Conservation (phyloP, 2,329 filamentous ascomycete species). For the Colletotrichum horii region DNA sequence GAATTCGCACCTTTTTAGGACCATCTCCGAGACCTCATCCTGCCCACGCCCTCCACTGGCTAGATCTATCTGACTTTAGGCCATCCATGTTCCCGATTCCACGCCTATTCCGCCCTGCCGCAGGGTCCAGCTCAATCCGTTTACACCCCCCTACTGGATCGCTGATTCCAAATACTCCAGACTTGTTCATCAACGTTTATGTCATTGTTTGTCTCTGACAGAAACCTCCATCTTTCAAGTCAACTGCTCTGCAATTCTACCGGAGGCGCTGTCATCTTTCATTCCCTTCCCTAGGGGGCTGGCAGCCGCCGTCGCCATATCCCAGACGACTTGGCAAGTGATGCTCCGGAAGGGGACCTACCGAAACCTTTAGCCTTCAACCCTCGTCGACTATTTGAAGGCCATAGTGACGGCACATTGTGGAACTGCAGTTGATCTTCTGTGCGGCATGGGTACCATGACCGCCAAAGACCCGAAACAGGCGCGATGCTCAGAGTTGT, state of each 20-base stretch:
- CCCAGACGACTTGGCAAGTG: neutral
- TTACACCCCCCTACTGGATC: neutral
- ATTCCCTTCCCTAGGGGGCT: neutral
- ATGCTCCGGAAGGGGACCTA: neutral
- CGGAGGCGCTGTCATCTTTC: neutral
- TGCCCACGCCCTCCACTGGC: neutral
- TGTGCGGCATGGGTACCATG: neutral
- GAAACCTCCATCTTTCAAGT: neutral
- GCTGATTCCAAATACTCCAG: slow-evolving; percentile 7
- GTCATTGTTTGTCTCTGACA: neutral
- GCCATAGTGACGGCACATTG: neutral
- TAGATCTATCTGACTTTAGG: neutral
- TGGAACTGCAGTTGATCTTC: neutral
- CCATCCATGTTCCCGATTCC: neutral
- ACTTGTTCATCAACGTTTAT: neutral
- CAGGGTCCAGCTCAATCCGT: neutral
- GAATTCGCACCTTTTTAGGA: neutral
- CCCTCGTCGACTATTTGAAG: neutral
- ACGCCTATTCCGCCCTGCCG: neutral
- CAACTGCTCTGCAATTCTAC: neutral
- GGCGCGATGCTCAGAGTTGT: neutral
- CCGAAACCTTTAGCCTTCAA: neutral
- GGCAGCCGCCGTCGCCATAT: neutral
- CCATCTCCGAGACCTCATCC: neutral
- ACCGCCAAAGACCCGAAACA: neutral